Conservation (phyloP, 345 rosid genomes). For the Tarenaya hassleriana region DNA sequence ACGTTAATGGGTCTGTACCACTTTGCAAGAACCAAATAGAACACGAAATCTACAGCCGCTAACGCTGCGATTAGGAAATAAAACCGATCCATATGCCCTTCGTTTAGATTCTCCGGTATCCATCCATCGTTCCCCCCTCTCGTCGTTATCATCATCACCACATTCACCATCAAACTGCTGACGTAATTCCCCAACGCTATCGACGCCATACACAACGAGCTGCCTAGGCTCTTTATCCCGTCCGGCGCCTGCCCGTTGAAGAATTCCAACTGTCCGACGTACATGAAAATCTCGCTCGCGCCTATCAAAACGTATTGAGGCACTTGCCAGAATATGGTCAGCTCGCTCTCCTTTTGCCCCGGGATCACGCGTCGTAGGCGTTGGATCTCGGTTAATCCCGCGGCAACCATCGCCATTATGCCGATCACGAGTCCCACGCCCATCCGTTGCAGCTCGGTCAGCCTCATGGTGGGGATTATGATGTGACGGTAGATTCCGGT, state of each 20-base stretch:
- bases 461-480: slow-evolving; percentile 62
- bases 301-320: slow-evolving; percentile 83
- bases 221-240: slow-evolving; percentile 85
- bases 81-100: slow-evolving; percentile 74
- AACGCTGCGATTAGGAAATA: slow-evolving; percentile 58
- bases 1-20: slow-evolving; percentile 71
- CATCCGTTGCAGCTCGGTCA: slow-evolving; percentile 82
- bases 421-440: slow-evolving; percentile 78
- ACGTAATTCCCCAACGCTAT: slow-evolving; percentile 86
- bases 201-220: slow-evolving; percentile 94
- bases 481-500: slow-evolving; percentile 64
- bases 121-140: slow-evolving; percentile 54
- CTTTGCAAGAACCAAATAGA: slow-evolving; percentile 56
- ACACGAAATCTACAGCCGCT: slow-evolving; percentile 53
- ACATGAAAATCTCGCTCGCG: slow-evolving; percentile 87
- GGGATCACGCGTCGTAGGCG: slow-evolving; percentile 41
- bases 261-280: slow-evolving; percentile 85
- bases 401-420: slow-evolving; percentile 71
- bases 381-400: slow-evolving; percentile 59
- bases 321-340: slow-evolving; percentile 81
- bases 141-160: slow-evolving; percentile 59
- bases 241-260: slow-evolving; percentile 88
- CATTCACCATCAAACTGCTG: slow-evolving; percentile 62
- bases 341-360: slow-evolving; percentile 45
- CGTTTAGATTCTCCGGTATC: slow-evolving; percentile 67